Evolutionary conservation across 225 moss, liverwort and hornwort species (phyloP).

Genomic region (Polytrichum formosum): DNA sequence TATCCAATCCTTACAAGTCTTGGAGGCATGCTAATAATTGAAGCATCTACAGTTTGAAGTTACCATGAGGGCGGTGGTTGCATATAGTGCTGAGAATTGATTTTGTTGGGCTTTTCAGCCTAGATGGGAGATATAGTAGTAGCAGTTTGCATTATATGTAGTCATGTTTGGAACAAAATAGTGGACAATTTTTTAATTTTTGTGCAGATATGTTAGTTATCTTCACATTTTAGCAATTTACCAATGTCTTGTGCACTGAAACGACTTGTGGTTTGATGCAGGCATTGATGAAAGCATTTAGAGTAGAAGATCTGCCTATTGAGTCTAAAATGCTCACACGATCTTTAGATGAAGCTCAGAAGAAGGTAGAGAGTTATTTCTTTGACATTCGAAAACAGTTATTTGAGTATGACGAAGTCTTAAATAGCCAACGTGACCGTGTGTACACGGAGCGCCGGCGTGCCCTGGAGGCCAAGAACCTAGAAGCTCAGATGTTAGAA

Average conservation of each 20-base stretch:
- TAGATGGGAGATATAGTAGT: no score
- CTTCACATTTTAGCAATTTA: no score
- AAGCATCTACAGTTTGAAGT: neutral
- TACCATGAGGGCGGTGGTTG: no score
- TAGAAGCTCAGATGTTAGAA: constrained; percentile 81
- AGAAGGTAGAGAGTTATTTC: constrained; percentile 96
- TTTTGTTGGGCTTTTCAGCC: no score
- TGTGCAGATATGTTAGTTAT: no score
- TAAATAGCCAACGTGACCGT: constrained; percentile 96
- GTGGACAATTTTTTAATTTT: no score
- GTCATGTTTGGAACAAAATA: no score
- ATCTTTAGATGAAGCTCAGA: constrained; percentile 95
- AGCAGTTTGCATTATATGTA: no score
- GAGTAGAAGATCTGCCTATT: constrained; percentile 96
- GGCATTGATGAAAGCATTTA: constrained; percentile 97
- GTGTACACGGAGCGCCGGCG: constrained; percentile 85
- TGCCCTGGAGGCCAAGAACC: constrained; percentile 72
- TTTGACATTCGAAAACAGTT: constrained; percentile 99
- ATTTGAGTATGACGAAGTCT: constrained; percentile 96
- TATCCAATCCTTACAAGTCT: neutral
- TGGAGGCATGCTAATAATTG: neutral
- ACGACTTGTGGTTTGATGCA: constrained; percentile 29
- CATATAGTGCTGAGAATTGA: no score
- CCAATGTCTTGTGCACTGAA: no score
- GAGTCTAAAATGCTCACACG: constrained; percentile 98